A percentile compares a stretch with the other conserved stretches of the same genome.
Conservation (phyloP, 768 basidiomycete genomes). For the Pisolithus tinctorius region DNA sequence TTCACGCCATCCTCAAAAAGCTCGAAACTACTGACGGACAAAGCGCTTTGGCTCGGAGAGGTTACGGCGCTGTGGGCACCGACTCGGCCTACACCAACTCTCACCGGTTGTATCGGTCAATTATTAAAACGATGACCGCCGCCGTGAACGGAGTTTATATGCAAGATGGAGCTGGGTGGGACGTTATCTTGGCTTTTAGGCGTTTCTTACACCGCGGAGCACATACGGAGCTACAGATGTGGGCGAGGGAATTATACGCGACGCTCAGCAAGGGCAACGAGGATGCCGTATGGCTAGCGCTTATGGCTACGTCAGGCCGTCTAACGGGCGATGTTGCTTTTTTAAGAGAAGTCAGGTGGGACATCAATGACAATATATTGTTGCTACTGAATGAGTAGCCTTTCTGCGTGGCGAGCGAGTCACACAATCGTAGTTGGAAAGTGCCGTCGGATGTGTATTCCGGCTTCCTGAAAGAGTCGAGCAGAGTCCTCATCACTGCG, state of each 20-base stretch:
- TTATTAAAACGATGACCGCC: conserved; percentile 67
- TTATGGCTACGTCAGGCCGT: conserved; percentile 47
- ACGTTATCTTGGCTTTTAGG: conserved; percentile 67
- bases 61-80: conserved; percentile 44
- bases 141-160: conserved; percentile 61
- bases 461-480: conserved; percentile 68
- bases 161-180: conserved; percentile 72
- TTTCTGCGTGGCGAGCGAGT: conserved; percentile 7
- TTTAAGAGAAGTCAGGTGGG: conserved; percentile 54
- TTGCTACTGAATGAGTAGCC: conserved; percentile 26
- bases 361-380: conserved; percentile 40
- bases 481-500: conserved; percentile 81
- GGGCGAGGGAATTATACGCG: conserved; percentile 58
- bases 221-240: conserved; percentile 68
- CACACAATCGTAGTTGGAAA: conserved; percentile 35
- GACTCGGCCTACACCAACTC: conserved; percentile 75
- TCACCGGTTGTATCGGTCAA: conserved; percentile 71
- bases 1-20: conserved; percentile 50
- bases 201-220: conserved; percentile 63
- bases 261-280: conserved; percentile 55
- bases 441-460: conserved; percentile 72
- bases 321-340: conserved; percentile 40
- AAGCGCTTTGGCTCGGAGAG: conserved; percentile 60
- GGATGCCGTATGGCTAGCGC: conserved; percentile 80
- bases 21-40: conserved; percentile 58